Evolutionary conservation across 2,329 filamentous ascomycete species (phyloP), one percentile per base, ranked within the genome.

Genomic region (Colletotrichum destructivum): DNA sequence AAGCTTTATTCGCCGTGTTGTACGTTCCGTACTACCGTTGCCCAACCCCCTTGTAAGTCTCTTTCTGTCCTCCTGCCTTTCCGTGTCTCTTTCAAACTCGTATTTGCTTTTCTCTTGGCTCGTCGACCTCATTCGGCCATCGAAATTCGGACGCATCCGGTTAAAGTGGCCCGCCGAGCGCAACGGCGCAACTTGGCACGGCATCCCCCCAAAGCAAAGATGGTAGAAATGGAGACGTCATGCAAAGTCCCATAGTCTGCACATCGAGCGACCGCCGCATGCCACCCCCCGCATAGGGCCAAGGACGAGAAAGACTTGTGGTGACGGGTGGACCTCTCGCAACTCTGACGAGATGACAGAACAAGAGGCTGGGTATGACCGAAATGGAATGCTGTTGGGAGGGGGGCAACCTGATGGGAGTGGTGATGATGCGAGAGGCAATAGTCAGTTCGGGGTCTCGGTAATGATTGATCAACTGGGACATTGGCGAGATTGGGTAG

Each of bases 141-240:
- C n/a, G 31, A 49, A 16, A 15, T 49, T 62, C 59, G 44, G 59
- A 62, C 31, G 26, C n/a, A 62, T 51, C 44, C 59, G 44, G 35
- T 11, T 16, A 40, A 62, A 21, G 31, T 40, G 54, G 46, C 46
- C 13, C 35, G 59, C 59, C 59, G 46, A 62, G 59, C 46, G 26
- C 59, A 54, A 71, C 52, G 57, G 65, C 21, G 64, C 52, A 59
- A 44, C 69, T 71, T 71, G 69, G 69, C 69, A 56, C 21, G 46
- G 59, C 16, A 8, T 38, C 23, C 16, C 26, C 11, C 57, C 42
- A 35, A 11, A 61, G 42, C 51, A 57, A 38, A 63, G 35, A 52
- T 23, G 38, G 38, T n/a, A 69, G 52, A 42, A 15, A 55, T n/a
- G 13, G 59, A 68, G 65, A 57, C 69, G 69, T 71, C 69, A 68